Conservation (phyloP, 108 stramenopile species). For the Cylindrotheca fusiformis region DNA sequence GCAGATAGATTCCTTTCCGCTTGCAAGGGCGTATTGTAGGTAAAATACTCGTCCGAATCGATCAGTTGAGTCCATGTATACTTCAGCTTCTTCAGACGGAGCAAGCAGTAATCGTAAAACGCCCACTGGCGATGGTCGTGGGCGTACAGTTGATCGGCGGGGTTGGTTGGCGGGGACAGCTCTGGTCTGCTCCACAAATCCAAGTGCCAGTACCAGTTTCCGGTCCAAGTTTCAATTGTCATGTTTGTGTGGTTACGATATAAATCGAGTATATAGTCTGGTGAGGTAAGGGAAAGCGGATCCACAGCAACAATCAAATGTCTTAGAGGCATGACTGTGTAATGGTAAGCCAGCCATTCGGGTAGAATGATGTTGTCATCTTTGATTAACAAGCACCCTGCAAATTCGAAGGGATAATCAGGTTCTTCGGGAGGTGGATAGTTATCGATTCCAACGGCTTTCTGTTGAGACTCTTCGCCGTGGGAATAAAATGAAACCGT, state of each 20-base stretch:
- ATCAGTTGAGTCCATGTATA: background rate
- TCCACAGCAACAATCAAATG: slow-evolving; percentile 38
- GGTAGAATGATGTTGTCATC: slow-evolving; percentile 40
- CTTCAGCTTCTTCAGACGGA: background rate
- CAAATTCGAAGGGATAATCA: too few relatives aligned
- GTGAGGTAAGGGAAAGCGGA: slow-evolving; percentile 14
- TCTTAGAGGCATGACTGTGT: slow-evolving; percentile 27
- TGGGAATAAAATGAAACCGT: too few relatives aligned
- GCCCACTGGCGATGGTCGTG: background rate
- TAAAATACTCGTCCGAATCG: background rate
- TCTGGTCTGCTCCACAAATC: background rate
- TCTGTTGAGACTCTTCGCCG: too few relatives aligned
- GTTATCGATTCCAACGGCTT: too few relatives aligned
- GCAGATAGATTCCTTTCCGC: too few relatives aligned
- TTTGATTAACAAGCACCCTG: slow-evolving; percentile 39
- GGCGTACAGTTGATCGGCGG: background rate
- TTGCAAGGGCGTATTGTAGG: too few relatives aligned
- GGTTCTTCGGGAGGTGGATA: too few relatives aligned
- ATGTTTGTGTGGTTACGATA: background rate
- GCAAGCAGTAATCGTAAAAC: background rate
- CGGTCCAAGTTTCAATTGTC: background rate
- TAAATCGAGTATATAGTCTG: background rate
- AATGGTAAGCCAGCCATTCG: slow-evolving; percentile 62
- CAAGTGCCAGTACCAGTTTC: background rate
- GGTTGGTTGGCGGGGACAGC: too few relatives aligned